These are phyloP conservation scores for Oryza australiensis DNA, from an alignment of 176 grass and related monocot genomes.

Conservation along the genomic window DNA sequence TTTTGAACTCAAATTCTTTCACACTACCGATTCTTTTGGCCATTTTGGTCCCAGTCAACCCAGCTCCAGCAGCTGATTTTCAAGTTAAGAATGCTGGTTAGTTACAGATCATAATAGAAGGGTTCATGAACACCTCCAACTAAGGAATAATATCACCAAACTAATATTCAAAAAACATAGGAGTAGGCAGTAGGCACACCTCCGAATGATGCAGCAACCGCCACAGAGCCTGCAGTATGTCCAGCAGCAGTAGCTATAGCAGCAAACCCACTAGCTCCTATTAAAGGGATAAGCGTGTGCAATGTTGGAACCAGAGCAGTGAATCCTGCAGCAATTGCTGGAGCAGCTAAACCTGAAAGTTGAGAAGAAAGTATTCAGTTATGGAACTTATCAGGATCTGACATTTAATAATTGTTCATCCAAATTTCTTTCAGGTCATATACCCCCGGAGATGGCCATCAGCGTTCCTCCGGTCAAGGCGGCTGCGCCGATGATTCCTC, in stretches of 20 bases:
- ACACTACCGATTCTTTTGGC: constrained; percentile 78
- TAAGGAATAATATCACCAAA: neutral
- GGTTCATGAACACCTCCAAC: neutral
- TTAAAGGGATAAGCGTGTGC: constrained; percentile 74
- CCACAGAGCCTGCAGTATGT: constrained; percentile 80
- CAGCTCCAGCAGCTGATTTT: constrained; percentile 94
- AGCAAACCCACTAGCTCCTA: constrained; percentile 95
- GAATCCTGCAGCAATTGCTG: constrained; percentile 95
- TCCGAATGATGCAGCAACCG: constrained; percentile 98
- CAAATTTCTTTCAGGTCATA: constrained; percentile 20
- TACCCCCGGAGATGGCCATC: constrained; percentile 94
- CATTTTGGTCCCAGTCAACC: constrained; percentile 93
- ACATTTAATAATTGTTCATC: neutral
- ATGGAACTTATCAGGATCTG: neutral
- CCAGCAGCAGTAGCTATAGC: constrained; percentile 91
- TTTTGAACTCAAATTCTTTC: constrained; percentile 95
- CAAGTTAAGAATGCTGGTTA: constrained; percentile 37
- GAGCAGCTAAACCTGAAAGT: constrained; percentile 82
- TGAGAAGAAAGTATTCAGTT: neutral
- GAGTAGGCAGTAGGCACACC: constrained; percentile 33
- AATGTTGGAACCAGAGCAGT: constrained; percentile 81
- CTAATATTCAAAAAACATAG: neutral
- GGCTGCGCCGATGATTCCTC: constrained; percentile 90
- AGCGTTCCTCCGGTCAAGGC: constrained; percentile 90
- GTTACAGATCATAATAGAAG: neutral